Percentiles rank a stretch among this genome's conserved stretches.
phyloP scores from a whole-genome alignment of 345 rosid genomes.

The Gynandropsis gynandra region DNA sequence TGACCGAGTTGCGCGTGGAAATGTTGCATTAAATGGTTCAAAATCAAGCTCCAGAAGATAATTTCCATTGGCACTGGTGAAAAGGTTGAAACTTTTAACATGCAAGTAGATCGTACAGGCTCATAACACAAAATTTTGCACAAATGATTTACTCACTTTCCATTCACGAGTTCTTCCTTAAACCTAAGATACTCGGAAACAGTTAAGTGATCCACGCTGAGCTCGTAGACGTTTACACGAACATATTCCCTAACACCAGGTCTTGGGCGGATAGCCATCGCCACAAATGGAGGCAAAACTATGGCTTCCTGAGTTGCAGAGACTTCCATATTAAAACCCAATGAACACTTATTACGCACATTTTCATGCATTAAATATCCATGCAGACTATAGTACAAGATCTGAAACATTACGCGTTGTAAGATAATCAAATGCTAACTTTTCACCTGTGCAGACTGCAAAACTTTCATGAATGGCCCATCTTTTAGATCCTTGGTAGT shows the following conservation, averaged over 20 bases:
- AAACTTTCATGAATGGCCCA: constrained; percentile 37
- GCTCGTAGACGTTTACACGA: constrained; percentile 75
- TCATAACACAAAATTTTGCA: neutral
- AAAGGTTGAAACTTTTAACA: constrained; percentile 11
- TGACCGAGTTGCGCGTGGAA: constrained; percentile 90
- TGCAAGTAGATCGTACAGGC: constrained; percentile 1
- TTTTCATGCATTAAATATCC: neutral
- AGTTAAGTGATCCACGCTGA: constrained; percentile 70
- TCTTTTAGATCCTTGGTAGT: constrained; percentile 31
- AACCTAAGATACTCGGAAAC: constrained; percentile 79
- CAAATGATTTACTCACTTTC: constrained; percentile 37
- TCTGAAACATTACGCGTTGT: too few species aligned
- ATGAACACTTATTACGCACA: neutral
- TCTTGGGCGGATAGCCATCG: constrained; percentile 86
- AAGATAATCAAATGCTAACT: neutral
- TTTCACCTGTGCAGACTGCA: constrained; percentile 41
- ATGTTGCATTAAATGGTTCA: constrained; percentile 82
- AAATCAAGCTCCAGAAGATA: constrained; percentile 91
- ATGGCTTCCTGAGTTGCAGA: constrained; percentile 93
- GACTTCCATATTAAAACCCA: neutral
- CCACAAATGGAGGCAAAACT: constrained; percentile 88
- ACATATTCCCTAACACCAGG: constrained; percentile 97
- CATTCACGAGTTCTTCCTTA: constrained; percentile 81
- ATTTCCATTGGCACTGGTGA: constrained; percentile 33
- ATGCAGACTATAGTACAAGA: too few species aligned